phyloP scores from a whole-genome alignment of 345 rosid genomes.

The Cardamine chenopodiifolia region DNA sequence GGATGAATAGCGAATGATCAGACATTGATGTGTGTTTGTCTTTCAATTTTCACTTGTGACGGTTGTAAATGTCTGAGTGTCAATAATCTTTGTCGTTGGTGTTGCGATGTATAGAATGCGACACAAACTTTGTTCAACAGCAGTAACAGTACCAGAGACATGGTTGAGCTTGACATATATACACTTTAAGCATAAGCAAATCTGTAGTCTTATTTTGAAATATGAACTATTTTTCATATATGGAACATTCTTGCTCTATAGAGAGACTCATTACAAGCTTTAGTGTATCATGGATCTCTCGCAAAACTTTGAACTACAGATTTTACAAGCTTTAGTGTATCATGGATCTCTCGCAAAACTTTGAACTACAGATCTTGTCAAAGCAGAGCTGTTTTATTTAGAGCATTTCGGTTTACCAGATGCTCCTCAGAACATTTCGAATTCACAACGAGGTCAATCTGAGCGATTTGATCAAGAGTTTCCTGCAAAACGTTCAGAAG shows the following conservation, averaged over 20 bases:
- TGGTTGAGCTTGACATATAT: background rate
- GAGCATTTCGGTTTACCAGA: constrained; percentile 43
- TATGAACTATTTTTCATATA: background rate
- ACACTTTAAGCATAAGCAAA: background rate
- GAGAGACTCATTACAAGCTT: constrained; percentile 33
- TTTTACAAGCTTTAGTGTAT: constrained; percentile 18
- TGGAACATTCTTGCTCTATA: background rate
- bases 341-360: constrained; percentile 28
- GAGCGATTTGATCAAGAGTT: constrained; percentile 79
- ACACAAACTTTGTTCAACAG: background rate
- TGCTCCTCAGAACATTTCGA: constrained; percentile 59
- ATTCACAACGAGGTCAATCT: constrained; percentile 84
- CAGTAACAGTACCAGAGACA: background rate
- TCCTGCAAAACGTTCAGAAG: constrained; percentile 57
- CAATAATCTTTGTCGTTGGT: constrained; percentile 1
- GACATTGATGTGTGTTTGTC: constrained; percentile 9
- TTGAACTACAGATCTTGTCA: constrained; percentile 34
- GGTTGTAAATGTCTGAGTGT: constrained; percentile 23
- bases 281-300: constrained; percentile 18
- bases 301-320: constrained; percentile 37
- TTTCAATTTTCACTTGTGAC: background rate
- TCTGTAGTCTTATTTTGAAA: background rate
- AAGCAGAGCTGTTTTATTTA: constrained; percentile 39
- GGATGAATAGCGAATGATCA: constrained; percentile 61
- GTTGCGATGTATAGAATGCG: constrained; percentile 17